Evolutionary conservation across 768 basidiomycete genomes (phyloP).

Genomic region (Auriscalpium microsporum): DNA sequence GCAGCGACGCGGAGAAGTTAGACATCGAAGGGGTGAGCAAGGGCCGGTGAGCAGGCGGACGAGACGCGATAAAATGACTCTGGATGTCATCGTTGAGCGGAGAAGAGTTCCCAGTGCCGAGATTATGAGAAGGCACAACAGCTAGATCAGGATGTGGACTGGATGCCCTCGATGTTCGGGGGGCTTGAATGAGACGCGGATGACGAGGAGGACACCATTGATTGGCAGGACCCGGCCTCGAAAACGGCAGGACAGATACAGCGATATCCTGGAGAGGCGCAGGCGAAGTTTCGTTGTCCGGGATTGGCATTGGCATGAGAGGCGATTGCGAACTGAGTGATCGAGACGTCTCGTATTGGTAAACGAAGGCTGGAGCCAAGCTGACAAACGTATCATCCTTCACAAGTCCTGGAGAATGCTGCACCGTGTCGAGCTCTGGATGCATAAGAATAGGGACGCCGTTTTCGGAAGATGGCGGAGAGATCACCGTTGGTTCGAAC

Average conservation of each 20-base stretch:
- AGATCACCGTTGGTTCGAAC: neutral
- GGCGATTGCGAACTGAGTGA: neutral
- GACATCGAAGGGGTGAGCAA: neutral
- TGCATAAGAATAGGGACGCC: too few relatives aligned
- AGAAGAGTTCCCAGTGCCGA: too few relatives aligned
- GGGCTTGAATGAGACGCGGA: neutral
- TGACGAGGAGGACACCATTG: neutral
- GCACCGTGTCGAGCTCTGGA: neutral
- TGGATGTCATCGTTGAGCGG: neutral
- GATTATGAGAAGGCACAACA: too few relatives aligned
- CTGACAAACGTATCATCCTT: neutral
- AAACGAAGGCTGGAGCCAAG: neutral
- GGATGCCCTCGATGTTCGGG: neutral
- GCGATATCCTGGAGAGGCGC: neutral
- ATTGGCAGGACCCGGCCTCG: conserved; percentile 9
- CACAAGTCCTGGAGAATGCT: neutral
- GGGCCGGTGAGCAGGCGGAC: neutral
- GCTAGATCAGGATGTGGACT: neutral
- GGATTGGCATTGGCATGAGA: neutral
- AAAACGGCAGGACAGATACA: neutral
- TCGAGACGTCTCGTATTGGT: neutral
- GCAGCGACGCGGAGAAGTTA: neutral
- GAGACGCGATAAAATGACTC: neutral
- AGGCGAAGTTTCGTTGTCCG: neutral
- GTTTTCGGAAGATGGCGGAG: neutral